A percentile compares a stretch with the other conserved stretches of the same genome.
These are phyloP conservation scores for Colletotrichum godetiae DNA, from an alignment of 2,329 filamentous ascomycete species.

Conservation along the genomic window DNA sequence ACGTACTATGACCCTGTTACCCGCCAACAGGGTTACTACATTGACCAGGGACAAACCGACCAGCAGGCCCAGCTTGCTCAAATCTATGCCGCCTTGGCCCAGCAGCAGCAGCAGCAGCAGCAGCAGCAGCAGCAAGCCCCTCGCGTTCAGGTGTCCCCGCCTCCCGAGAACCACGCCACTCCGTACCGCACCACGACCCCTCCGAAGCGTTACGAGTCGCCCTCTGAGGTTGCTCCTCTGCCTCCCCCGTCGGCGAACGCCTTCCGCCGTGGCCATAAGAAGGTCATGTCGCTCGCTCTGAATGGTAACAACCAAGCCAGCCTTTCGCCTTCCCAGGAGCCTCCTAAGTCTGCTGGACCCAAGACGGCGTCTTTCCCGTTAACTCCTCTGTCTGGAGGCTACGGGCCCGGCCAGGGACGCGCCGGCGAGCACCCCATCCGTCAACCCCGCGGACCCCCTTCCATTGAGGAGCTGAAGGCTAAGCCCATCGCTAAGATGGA, in stretches of 20 bases:
- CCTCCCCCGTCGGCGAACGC: slow-evolving; percentile 90
- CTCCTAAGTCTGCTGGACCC: slow-evolving; percentile 72
- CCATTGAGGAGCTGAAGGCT: slow-evolving; percentile 87
- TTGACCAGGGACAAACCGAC: slow-evolving; percentile 72
- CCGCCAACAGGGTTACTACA: slow-evolving; percentile 84
- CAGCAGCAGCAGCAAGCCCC: slow-evolving; percentile 70
- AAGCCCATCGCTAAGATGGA: slow-evolving; percentile 94
- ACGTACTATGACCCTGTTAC: slow-evolving; percentile 87
- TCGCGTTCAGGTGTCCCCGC: slow-evolving; percentile 85
- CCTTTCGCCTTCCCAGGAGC: slow-evolving; percentile 56
- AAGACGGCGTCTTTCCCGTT: slow-evolving; percentile 84
- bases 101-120: slow-evolving; percentile 47
- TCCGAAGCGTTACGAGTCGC: slow-evolving; percentile 75
- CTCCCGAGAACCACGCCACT: slow-evolving; percentile 68
- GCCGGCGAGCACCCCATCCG: slow-evolving; percentile 94
- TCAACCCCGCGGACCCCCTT: slow-evolving; percentile 91
- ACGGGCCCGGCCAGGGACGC: slow-evolving; percentile 91
- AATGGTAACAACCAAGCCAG: slow-evolving; percentile 59
- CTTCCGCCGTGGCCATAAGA: slow-evolving; percentile 94
- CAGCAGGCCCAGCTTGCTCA: slow-evolving; percentile 52
- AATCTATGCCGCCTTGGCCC: slow-evolving; percentile 41
- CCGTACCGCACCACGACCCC: slow-evolving; percentile 73
- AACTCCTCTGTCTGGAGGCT: slow-evolving; percentile 84
- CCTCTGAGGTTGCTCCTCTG: slow-evolving; percentile 75
- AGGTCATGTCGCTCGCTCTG: slow-evolving; percentile 79